A percentile compares a stretch with the other conserved stretches of the same genome.
These are phyloP conservation scores for Lachnellula occidentalis DNA, from an alignment of 2,329 filamentous ascomycete species.

Conservation along the genomic window DNA sequence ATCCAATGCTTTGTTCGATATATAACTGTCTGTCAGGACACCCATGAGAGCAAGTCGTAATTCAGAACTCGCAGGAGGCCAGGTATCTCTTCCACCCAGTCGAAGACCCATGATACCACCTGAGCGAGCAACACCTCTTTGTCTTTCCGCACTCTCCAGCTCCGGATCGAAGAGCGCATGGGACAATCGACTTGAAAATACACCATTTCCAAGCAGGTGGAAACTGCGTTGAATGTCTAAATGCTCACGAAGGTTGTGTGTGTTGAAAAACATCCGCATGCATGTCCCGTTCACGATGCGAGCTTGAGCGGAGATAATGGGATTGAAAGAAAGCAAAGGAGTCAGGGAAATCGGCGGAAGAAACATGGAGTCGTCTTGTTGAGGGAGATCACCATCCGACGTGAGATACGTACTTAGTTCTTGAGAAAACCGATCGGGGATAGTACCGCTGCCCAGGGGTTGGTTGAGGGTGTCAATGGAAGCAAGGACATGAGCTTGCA, in stretches of 20 bases:
- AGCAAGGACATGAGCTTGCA: constrained; percentile 43
- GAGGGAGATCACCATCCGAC: not conserved
- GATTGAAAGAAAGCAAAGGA: constrained; percentile 69
- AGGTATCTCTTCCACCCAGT: constrained; percentile 72
- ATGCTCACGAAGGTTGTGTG: constrained; percentile 67
- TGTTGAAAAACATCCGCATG: constrained; percentile 69
- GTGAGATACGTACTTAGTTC: constrained; percentile 21
- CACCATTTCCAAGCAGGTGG: constrained; percentile 77
- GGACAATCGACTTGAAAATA: constrained; percentile 74
- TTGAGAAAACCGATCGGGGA: constrained; percentile 20
- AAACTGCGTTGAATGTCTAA: constrained; percentile 72
- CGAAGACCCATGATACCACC: constrained; percentile 76
- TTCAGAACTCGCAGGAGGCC: constrained; percentile 93
- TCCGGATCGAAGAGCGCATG: constrained; percentile 82
- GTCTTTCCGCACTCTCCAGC: constrained; percentile 70
- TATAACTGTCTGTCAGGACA: constrained; percentile 71
- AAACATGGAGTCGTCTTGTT: constrained; percentile 20
- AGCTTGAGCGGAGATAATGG: constrained; percentile 68
- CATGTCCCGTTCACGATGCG: constrained; percentile 72
- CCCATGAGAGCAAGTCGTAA: constrained; percentile 85
- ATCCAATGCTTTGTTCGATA: constrained; percentile 21
- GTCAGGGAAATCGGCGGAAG: constrained; percentile 39
- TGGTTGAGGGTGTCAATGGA: constrained; percentile 45
- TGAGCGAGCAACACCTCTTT: constrained; percentile 60
- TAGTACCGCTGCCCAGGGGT: constrained; percentile 26